Evolutionary conservation across 2,329 filamentous ascomycete species (phyloP), one percentile per base, ranked within the genome.

Genomic region (Phoma herbarum): DNA sequence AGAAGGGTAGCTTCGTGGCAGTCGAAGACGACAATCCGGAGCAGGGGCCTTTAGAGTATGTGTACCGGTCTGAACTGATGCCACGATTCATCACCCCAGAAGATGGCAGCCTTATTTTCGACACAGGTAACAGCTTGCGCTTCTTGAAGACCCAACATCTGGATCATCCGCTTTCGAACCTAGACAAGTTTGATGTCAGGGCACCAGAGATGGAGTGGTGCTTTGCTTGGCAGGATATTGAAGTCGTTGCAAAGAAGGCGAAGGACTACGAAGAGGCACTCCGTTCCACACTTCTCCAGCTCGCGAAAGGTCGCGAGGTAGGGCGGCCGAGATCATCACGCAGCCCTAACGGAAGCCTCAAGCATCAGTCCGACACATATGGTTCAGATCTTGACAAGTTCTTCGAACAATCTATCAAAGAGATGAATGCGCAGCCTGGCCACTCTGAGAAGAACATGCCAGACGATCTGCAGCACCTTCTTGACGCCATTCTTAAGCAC

Each of bases 101-200:
- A 57, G 85, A 93, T 64, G 88, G 87, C 3, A 83, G 85, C 49
- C 80, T 83, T 5, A 86, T 95, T n/a, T 93, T 94, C 63, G 91
- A 96, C 72, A 90, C 88, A 3, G 92, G 91, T 4, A 86, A 85
- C 67, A 94, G 90, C 71, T 77, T 96, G 46, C 86, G 90, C 8
- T 87, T 95, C 52, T 81, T 96, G 46, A 85, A 87, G 65, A 79
- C 81, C 22, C 87, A 90, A 65, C 90, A 95, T 71, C 85, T 90
- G 5, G 81, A 87, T 2, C 90, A 96, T 71, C 87, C 89, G 0
- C 79, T 95, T 41, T 84, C 86, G 14, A 82, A 81, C 41, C 69
- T 80, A n/a, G 79, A 81, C 25, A 78, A 84, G 6, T 73, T 86
- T 6, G 65, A 78, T 12, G 79, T 81, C 11, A 75, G 80, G 7